Evolutionary conservation across 768 basidiomycete species (phyloP).

Genomic region (Pisolithus marmoratus): DNA sequence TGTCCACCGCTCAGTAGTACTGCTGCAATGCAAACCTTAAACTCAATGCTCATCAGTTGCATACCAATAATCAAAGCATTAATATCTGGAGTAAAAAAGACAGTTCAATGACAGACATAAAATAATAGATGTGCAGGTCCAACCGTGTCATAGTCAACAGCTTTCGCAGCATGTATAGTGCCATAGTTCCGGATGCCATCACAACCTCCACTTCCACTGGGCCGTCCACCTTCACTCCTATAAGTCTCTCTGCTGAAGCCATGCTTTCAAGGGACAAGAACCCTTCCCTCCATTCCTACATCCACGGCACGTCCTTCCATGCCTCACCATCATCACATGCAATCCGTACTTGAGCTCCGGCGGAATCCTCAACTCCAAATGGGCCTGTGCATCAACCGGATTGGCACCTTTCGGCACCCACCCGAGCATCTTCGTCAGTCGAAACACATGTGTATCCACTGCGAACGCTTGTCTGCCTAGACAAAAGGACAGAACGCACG

Average conservation of each 20-base stretch:
- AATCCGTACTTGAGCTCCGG: constrained; percentile 49
- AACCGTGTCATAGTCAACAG: too few relatives aligned
- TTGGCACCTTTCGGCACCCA: constrained; percentile 42
- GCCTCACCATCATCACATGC: constrained; percentile 54
- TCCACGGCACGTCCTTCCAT: constrained; percentile 49
- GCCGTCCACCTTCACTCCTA: not conserved
- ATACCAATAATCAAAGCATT: too few relatives aligned
- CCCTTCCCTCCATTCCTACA: constrained; percentile 39
- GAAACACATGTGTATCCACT: constrained; percentile 60
- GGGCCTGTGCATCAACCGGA: constrained; percentile 49
- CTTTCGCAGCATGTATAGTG: too few relatives aligned
- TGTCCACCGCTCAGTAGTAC: too few relatives aligned
- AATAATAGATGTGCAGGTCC: too few relatives aligned
- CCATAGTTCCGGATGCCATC: too few relatives aligned
- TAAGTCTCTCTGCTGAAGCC: constrained; percentile 23
- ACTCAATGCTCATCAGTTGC: too few relatives aligned
- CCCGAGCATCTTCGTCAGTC: constrained; percentile 41
- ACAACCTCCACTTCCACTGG: not conserved
- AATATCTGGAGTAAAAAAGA: too few relatives aligned
- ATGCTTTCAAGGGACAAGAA: constrained; percentile 32
- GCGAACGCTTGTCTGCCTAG: constrained; percentile 56
- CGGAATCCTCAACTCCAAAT: constrained; percentile 48
- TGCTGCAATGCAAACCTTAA: too few relatives aligned
- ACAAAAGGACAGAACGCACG: constrained; percentile 57
- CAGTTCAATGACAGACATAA: too few relatives aligned